A percentile compares a stretch with the other conserved stretches of the same genome.
These are phyloP conservation scores for Avena eriantha DNA, from an alignment of 176 grass and related monocot genomes.

Conservation along the genomic window DNA sequence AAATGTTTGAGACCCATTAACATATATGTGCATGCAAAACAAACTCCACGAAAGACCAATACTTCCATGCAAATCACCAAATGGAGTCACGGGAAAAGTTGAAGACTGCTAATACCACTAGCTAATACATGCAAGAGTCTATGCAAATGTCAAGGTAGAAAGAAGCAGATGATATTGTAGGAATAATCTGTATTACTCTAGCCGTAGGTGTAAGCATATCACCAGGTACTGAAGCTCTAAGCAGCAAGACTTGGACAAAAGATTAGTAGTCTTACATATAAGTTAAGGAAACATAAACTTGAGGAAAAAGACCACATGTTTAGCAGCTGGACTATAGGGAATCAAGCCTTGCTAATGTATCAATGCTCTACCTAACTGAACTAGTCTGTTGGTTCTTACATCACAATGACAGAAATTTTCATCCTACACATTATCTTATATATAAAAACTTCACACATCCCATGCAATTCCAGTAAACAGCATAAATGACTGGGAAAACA, in stretches of 20 bases:
- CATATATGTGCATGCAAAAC: conserved; percentile 9
- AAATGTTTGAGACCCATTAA: not conserved
- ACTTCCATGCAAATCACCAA: not conserved
- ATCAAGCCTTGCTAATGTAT: not conserved
- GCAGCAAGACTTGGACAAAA: not conserved
- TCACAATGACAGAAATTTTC: not conserved
- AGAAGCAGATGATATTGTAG: not conserved
- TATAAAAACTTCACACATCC: not conserved
- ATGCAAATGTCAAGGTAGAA: not conserved
- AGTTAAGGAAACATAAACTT: conserved; percentile 19
- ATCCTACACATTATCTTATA: not conserved
- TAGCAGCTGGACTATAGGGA: not conserved
- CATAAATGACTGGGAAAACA: conserved; percentile 23
- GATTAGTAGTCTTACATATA: not conserved
- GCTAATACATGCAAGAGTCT: conserved; percentile 1
- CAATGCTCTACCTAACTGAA: not conserved
- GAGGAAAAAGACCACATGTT: not conserved
- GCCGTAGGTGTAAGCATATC: not conserved
- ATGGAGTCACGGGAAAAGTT: not conserved
- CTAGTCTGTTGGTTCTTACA: conserved; percentile 17
- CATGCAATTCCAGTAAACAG: conserved; percentile 2
- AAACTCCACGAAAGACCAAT: not conserved
- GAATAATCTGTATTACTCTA: not conserved
- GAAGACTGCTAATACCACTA: not conserved
- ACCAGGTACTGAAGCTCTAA: conserved; percentile 11